These are phyloP conservation scores for Purshia tridentata DNA, from an alignment of 306 rosid genomes.

Conservation along the genomic window DNA sequence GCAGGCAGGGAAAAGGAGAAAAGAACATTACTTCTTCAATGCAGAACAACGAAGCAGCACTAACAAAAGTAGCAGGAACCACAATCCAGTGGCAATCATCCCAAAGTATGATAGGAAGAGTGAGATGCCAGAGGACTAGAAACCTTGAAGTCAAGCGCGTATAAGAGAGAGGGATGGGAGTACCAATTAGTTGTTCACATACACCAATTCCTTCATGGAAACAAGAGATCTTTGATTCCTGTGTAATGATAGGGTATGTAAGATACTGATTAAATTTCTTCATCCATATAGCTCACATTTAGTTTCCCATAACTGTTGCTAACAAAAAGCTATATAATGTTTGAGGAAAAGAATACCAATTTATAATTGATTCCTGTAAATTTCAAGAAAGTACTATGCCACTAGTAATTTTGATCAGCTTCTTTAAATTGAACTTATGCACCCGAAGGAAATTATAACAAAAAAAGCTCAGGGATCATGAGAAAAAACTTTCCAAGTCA, in stretches of 20 bases:
- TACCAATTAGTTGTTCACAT: slow-evolving; percentile 88
- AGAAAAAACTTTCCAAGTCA: neutral
- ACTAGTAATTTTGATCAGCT: neutral
- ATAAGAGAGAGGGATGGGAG: slow-evolving; percentile 85
- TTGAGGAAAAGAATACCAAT: neutral
- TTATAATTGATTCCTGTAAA: neutral
- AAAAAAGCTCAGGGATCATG: neutral
- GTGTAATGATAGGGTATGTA: slow-evolving; percentile 26
- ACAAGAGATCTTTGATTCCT: slow-evolving; percentile 74
- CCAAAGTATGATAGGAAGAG: slow-evolving; percentile 93
- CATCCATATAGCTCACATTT: neutral
- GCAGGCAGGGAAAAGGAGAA: slow-evolving; percentile 7
- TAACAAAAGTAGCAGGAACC: slow-evolving; percentile 86
- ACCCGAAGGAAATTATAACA: neutral
- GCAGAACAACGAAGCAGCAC: slow-evolving; percentile 96
- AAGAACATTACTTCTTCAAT: slow-evolving; percentile 71
- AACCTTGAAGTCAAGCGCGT: slow-evolving; percentile 93
- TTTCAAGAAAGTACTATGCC: neutral
- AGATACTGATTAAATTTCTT: slow-evolving; percentile 3
- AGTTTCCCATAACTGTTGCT: neutral
- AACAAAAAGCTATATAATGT: neutral
- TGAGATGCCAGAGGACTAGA: slow-evolving; percentile 86
- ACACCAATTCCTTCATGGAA: slow-evolving; percentile 86
- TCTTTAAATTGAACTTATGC: neutral
- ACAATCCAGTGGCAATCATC: slow-evolving; percentile 96